Percentiles rank a stretch among this genome's conserved stretches.
Conservation (phyloP, 2,329 filamentous ascomycete species). For the Aspergillus tubingensis region DNA sequence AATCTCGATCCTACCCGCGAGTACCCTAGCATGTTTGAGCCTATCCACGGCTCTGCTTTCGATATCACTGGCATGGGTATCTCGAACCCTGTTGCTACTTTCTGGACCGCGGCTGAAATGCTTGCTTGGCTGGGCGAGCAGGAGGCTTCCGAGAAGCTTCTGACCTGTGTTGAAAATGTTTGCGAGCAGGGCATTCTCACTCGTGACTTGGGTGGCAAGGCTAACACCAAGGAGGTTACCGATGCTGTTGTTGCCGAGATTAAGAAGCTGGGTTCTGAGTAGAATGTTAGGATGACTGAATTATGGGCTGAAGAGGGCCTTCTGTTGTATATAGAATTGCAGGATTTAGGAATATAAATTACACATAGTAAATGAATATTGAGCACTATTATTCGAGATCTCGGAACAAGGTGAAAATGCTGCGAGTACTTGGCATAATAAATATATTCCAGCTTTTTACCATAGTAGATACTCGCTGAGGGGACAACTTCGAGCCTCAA, state of each 20-base stretch:
- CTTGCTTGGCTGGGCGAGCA: conserved; percentile 63
- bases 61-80: conserved; percentile 64
- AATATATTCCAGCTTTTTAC: no score
- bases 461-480: no score
- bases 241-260: conserved; percentile 58
- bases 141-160: conserved; percentile 57
- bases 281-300: no score
- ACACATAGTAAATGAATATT: no score
- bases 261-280: conserved; percentile 37
- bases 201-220: conserved; percentile 60
- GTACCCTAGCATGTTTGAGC: conserved; percentile 65
- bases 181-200: conserved; percentile 58
- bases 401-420: no score
- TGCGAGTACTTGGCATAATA: no score
- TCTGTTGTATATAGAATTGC: no score
- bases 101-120: conserved; percentile 72
- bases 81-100: conserved; percentile 65
- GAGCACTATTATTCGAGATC: no score
- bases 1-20: conserved; percentile 66
- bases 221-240: conserved; percentile 60
- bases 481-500: no score
- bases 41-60: conserved; percentile 64
- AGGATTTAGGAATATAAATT: no score
- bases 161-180: conserved; percentile 63
- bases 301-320: no score